A percentile compares a stretch with the other conserved stretches of the same genome.
Evolutionary conservation across 139 green algal species (phyloP).

Genomic region (Chloropicon primus): DNA sequence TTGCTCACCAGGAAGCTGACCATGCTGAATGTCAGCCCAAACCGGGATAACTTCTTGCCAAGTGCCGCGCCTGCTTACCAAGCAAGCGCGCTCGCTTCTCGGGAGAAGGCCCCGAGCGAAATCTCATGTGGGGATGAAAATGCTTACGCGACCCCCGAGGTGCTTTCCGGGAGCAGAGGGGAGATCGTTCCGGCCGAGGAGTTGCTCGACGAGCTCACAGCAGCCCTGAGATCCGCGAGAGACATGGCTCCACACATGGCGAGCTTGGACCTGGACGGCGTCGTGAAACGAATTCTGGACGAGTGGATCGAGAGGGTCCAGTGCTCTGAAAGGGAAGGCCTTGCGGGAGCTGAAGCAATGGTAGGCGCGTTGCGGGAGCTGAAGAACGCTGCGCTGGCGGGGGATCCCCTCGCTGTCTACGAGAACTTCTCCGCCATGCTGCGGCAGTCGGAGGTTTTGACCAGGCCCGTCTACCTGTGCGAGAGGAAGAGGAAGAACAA

Average conservation of each 20-base stretch:
- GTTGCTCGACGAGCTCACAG: background rate
- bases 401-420: background rate
- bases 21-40: background rate
- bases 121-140: too few species aligned
- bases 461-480: background rate
- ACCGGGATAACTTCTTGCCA: too few species aligned
- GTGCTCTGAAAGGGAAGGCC: background rate
- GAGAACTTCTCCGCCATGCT: background rate
- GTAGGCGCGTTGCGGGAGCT: too few species aligned
- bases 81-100: too few species aligned
- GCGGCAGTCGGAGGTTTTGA: background rate
- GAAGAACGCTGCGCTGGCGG: too few species aligned
- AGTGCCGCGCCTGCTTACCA: too few species aligned
- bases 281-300: background rate
- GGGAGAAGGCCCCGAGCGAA: too few species aligned
- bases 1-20: background rate
- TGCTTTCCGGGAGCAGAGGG: too few species aligned
- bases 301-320: background rate
- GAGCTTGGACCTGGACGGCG: background rate
- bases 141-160: too few species aligned
- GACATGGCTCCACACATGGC: background rate
- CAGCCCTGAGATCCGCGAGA: background rate
- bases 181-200: background rate
- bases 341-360: too few species aligned
- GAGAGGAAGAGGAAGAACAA: background rate